phyloP scores from a whole-genome alignment of 2,329 filamentous ascomycete genomes.

The Beauveria sp. region DNA sequence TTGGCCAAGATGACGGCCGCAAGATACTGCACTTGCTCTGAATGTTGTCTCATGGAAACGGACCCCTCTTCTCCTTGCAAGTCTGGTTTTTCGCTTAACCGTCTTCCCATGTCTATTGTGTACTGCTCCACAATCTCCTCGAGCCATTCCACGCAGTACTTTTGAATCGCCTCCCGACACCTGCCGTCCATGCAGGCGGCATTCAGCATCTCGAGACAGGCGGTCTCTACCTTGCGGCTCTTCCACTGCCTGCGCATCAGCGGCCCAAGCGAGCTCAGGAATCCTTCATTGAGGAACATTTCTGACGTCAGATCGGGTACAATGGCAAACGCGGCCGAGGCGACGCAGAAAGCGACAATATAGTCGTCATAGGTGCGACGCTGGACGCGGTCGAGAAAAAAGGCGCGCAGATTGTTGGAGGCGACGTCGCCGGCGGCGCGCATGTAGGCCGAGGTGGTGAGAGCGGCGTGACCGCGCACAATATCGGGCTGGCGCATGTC shows the following conservation, averaged over 20 bases:
- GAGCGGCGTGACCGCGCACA: conserved; percentile 71
- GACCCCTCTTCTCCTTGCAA: conserved; percentile 53
- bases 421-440: conserved; percentile 68
- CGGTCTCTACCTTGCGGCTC: conserved; percentile 76
- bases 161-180: conserved; percentile 76
- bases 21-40: conserved; percentile 52
- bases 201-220: conserved; percentile 82
- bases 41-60: conserved; percentile 54
- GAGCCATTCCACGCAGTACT: conserved; percentile 81
- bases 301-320: conserved; percentile 65
- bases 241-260: conserved; percentile 76
- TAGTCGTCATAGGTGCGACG: conserved; percentile 80
- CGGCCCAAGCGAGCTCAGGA: conserved; percentile 67
- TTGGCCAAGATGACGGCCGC: conserved; percentile 74
- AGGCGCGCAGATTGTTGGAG: conserved; percentile 59
- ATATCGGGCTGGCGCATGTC: conserved; percentile 71
- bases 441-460: conserved; percentile 77
- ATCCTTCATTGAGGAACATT: conserved; percentile 83
- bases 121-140: conserved; percentile 73
- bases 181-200: conserved; percentile 79
- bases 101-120: conserved; percentile 45
- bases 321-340: conserved; percentile 79
- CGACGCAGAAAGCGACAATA: conserved; percentile 89
- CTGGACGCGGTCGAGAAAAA: conserved; percentile 64
- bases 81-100: conserved; percentile 44